Evolutionary conservation across 2,329 filamentous ascomycete species (phyloP).

Genomic region (Magnaporthiopsis poae): DNA sequence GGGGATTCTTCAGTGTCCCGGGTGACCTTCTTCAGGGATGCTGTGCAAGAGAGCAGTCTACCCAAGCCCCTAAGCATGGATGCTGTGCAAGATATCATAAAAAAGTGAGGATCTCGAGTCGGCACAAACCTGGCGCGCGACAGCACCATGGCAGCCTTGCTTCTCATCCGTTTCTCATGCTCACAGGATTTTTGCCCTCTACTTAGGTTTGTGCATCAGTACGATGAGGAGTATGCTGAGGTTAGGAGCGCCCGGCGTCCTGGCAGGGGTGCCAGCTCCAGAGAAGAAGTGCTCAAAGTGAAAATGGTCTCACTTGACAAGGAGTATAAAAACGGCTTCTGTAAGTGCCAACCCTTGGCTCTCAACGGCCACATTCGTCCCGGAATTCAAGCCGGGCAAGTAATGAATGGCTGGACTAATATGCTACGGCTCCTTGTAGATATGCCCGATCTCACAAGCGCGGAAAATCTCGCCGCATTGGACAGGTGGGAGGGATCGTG

Average conservation of each 20-base stretch:
- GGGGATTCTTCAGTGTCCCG: constrained; percentile 46
- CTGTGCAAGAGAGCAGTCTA: not conserved
- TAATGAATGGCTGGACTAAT: not conserved
- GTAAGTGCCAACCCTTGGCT: constrained; percentile 34
- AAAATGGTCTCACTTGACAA: constrained; percentile 61
- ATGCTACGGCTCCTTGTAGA: constrained; percentile 28
- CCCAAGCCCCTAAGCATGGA: constrained; percentile 2
- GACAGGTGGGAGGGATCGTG: constrained; percentile 74
- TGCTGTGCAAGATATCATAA: constrained; percentile 49
- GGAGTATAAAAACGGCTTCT: constrained; percentile 76
- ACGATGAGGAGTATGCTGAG: constrained; percentile 59
- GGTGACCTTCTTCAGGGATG: constrained; percentile 50
- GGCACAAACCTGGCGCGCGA: not conserved
- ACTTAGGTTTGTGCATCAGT: constrained; percentile 51
- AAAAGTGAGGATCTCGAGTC: constrained; percentile 37
- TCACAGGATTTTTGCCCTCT: constrained; percentile 5
- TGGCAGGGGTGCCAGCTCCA: constrained; percentile 67
- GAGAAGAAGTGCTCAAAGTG: constrained; percentile 67
- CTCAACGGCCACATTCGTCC: not conserved
- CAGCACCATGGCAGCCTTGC: constrained; percentile 12
- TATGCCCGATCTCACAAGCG: constrained; percentile 64
- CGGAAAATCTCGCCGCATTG: constrained; percentile 55
- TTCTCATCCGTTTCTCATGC: constrained; percentile 16
- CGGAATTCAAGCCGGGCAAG: not conserved
- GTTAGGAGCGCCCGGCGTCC: constrained; percentile 62